Evolutionary conservation across 306 rosid genomes (phyloP).

Genomic region (Corylus heterophylla): DNA sequence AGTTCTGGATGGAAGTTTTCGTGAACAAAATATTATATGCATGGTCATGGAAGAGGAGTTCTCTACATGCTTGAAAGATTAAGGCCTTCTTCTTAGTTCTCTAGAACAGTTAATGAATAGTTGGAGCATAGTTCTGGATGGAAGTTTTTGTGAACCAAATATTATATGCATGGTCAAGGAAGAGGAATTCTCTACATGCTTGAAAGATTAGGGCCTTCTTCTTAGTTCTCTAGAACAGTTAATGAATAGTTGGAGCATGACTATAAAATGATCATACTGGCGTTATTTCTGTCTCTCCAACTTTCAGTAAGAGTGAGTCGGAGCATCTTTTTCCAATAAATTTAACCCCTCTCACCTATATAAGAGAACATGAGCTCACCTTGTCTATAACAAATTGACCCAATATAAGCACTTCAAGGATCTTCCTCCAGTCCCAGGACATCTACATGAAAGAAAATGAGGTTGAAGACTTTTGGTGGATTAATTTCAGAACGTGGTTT

Average conservation of each 20-base stretch:
- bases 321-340: not conserved
- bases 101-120: not conserved
- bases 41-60: too few species aligned
- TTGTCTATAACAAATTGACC: slow-evolving; percentile 92
- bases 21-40: too few species aligned
- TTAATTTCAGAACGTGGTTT: not conserved
- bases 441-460: slow-evolving; percentile 45
- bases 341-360: not conserved
- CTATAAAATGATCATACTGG: too few species aligned
- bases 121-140: too few species aligned
- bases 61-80: not conserved
- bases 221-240: not conserved
- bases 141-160: too few species aligned
- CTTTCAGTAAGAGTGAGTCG: not conserved
- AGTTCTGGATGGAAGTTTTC: too few species aligned
- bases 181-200: not conserved
- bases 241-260: too few species aligned
- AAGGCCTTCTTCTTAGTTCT: too few species aligned
- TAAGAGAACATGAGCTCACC: slow-evolving; percentile 44
- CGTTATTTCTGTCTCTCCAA: not conserved
- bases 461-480: not conserved
- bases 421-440: slow-evolving; percentile 99
- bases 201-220: too few species aligned
- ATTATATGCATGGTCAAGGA: too few species aligned
- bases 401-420: slow-evolving; percentile 93